A percentile compares a stretch with the other conserved stretches of the same genome.
Conservation (phyloP, 176 grass and related monocot genomes). For the Ananas comosus region DNA sequence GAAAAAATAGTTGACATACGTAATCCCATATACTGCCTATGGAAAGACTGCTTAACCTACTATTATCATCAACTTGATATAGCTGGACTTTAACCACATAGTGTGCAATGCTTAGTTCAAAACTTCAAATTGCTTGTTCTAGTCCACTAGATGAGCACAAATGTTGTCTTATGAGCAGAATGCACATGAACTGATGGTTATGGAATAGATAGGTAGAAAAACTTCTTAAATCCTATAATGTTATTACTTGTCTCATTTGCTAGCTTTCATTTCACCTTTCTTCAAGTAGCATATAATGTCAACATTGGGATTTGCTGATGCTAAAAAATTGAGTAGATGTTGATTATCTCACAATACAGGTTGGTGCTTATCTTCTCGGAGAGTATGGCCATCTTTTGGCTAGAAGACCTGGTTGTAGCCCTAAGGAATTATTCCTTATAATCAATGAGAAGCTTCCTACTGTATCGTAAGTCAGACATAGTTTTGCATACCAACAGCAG, state of each 20-base stretch:
- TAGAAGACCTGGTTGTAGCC: conserved; percentile 78
- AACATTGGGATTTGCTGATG: conserved; percentile 13
- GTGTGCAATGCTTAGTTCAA: too few species aligned
- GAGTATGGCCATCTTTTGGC: conserved; percentile 98
- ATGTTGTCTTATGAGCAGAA: too few species aligned
- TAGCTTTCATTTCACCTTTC: neutral
- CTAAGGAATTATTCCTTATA: conserved; percentile 90
- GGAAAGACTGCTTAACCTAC: neutral
- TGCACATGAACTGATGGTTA: too few species aligned
- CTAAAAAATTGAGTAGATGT: neutral
- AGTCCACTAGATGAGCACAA: too few species aligned
- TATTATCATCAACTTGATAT: too few species aligned
- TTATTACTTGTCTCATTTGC: neutral
- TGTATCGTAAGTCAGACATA: conserved; percentile 59
- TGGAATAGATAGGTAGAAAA: too few species aligned
- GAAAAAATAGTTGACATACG: neutral
- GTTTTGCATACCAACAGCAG: neutral
- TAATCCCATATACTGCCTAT: neutral
- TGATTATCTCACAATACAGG: conserved; percentile 40
- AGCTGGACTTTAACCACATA: too few species aligned
- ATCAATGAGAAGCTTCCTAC: conserved; percentile 95
- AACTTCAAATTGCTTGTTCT: too few species aligned
- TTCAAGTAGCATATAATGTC: conserved; percentile 7
- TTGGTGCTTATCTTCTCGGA: conserved; percentile 97
- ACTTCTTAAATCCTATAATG: too few species aligned